Base-by-base conservation (phyloP, 2,329 filamentous ascomycete genomes). In the Ophiocordyceps camponoti-saundersi region DNA sequence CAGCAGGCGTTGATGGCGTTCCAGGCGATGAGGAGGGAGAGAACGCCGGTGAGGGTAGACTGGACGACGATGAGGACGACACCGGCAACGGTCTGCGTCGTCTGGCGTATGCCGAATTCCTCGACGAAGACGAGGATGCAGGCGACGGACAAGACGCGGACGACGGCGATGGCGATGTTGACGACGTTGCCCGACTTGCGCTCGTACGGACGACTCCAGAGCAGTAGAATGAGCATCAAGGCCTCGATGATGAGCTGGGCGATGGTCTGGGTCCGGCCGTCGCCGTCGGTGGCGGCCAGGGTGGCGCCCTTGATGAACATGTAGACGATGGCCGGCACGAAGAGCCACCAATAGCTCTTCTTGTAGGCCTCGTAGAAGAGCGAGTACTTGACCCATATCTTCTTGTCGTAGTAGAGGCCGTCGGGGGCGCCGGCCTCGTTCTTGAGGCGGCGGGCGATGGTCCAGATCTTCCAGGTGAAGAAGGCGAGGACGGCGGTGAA, bases 311-410 rank as follows among this genome's bases (percentile, higher is more conserved):
- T 92, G 59, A 79, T 81, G 59, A 95, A 88, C 70, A 89, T 84
- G 70, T 96, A 96, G 52, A 88, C 50, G 57, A 96, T 95, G 50
- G 76, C 71, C 0, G 92, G 92, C 15, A 96, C 74, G 60, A 98
- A 96, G 22, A 95, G 66, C 90, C 90, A 96, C 92, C 92, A 98
- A 69, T 90, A 95, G 55, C 81, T 79, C 64, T 85, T 87, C 68
- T 87, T 88, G 72, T 95, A 96, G 55, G 82, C 82, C 58, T 96
- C 92, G 69, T 98, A 98, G 68, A 98, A 96, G 51, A 95, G 73
- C 57, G 85, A 92, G 73, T 98, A 98, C 69, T 92, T 94, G 61
- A 86, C 74, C 89, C 92, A 95, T 40, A 82, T 80, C 49, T 83
- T 77, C 70, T 92, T 93, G 66, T 96, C 75, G 50, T 95, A 85